phyloP scores from a whole-genome alignment of 1,284 basidiomycete genomes.

The Schizophyllum commune region DNA sequence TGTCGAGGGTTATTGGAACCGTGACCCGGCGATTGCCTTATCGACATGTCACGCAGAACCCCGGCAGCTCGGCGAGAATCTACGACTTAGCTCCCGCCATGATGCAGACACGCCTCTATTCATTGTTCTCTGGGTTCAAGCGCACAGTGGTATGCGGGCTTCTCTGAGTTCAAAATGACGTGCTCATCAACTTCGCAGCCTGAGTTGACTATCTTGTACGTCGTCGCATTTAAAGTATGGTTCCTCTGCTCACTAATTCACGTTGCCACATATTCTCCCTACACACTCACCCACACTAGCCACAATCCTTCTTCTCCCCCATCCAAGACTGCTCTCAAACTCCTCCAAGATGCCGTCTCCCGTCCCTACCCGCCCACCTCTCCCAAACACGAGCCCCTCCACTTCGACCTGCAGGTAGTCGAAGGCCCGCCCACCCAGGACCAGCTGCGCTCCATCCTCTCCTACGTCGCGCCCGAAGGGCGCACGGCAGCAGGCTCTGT shows the following conservation, averaged over 20 bases:
- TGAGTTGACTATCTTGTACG: background rate
- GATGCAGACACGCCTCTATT: background rate
- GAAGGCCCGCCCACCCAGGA: constrained; percentile 58
- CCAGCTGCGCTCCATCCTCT: constrained; percentile 58
- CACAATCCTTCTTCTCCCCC: constrained; percentile 58
- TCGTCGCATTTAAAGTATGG: background rate
- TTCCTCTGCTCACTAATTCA: background rate
- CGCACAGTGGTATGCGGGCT: background rate
- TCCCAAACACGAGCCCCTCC: constrained; percentile 40
- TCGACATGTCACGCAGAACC: no score
- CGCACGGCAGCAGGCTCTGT: constrained; percentile 24
- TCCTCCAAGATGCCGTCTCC: constrained; percentile 51
- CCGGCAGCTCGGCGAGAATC: background rate
- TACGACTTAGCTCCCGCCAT: background rate
- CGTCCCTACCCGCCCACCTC: constrained; percentile 50
- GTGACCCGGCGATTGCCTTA: no score
- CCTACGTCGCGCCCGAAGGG: constrained; percentile 42
- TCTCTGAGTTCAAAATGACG: background rate
- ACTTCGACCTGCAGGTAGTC: constrained; percentile 65
- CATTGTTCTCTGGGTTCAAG: background rate
- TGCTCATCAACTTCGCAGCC: background rate
- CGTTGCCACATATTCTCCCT: background rate
- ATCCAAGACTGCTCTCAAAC: constrained; percentile 44
- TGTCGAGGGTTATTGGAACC: no score
- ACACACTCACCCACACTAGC: constrained; percentile 24